These are phyloP conservation scores for Prunus yedoensis DNA, from an alignment of 331 rosid species.

Conservation along the genomic window DNA sequence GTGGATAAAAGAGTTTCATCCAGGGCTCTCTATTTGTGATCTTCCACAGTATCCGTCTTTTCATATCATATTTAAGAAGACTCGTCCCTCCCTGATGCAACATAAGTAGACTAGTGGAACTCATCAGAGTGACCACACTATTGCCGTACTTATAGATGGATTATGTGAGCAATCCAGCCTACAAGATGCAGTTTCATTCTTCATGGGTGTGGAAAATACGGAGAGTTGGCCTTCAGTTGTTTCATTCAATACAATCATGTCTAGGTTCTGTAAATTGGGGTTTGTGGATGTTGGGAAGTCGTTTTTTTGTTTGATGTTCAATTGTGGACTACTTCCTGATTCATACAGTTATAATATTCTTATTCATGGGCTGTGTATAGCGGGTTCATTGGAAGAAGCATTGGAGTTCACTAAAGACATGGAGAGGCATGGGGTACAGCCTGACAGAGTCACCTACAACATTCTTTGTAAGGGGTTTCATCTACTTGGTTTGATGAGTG, in stretches of 20 bases:
- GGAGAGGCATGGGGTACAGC: conserved; percentile 49
- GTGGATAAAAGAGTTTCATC: too few relatives aligned
- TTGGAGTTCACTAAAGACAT: conserved; percentile 42
- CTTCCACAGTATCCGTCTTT: too few relatives aligned
- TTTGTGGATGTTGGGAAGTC: conserved; percentile 43
- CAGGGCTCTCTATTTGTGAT: too few relatives aligned
- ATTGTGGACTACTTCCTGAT: conserved; percentile 48
- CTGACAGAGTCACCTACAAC: conserved; percentile 43
- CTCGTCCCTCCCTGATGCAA: too few relatives aligned
- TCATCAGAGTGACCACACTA: conserved; percentile 40
- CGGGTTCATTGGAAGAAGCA: conserved; percentile 59
- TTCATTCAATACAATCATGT: conserved; percentile 48
- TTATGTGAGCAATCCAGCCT: conserved; percentile 44
- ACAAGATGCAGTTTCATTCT: conserved; percentile 41
- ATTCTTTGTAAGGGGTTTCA: conserved; percentile 53
- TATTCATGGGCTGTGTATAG: conserved; percentile 53
- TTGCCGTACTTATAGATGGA: conserved; percentile 45
- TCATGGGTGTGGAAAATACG: conserved; percentile 16
- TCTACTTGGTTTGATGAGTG: conserved; percentile 48
- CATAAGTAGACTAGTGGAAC: too few relatives aligned
- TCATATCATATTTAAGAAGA: too few relatives aligned
- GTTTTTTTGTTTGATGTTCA: conserved; percentile 47
- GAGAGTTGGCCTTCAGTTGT: conserved; percentile 38
- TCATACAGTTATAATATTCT: conserved; percentile 56
- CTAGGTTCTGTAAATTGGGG: conserved; percentile 43